Base-by-base conservation (phyloP, 768 basidiomycete genomes). In the Russula olivacea region DNA sequence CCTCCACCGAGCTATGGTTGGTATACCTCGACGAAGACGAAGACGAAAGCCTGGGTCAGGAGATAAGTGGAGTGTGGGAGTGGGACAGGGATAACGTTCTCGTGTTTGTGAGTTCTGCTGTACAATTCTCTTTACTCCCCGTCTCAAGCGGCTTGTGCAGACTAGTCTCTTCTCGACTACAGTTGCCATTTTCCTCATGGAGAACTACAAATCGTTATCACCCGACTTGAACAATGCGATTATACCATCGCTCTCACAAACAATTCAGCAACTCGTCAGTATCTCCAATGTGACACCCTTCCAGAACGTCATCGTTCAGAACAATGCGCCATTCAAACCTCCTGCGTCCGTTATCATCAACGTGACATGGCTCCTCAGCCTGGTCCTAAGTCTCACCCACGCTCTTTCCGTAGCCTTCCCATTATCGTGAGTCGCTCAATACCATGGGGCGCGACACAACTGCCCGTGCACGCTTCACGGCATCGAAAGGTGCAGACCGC, bases 121-220 rank as follows among this genome's bases (percentile, higher is more conserved):
- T n/a, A 34, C 2, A 17, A 21, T 12, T 30, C 10, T 45, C 21
- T 28, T 9, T 43, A 15, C 5, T 11, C 11, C 3, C 14, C 14
- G 3, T 15, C 21, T 51, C 2, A 25, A 25, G 14, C 4, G 1
- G 9, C 19, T 32, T 17, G 17, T n/a, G 8, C 25, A 66, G 66
- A 36, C 43, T 14, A 21, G 58, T 43, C 47, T 66, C 5, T 66
- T 66, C 50, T 66, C 64, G 5, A 34, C 23, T 5, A 53, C 23
- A 2, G 32, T 66, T n/a, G 48, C 58, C 2, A 3, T 38, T 5
- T 66, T 66, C 49, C 28, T 57, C 9, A 23, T 61, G 23, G 58
- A 61, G 32, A 48, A 59, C 57, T 48, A 53, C 43, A 15, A 41
- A 11, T 12, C 41, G 6, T 49, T 66, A 40, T 9, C 53, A 19